These are phyloP conservation scores for Endocarpon pusillum DNA, from an alignment of 495 filamentous ascomycete species.

Conservation along the genomic window DNA sequence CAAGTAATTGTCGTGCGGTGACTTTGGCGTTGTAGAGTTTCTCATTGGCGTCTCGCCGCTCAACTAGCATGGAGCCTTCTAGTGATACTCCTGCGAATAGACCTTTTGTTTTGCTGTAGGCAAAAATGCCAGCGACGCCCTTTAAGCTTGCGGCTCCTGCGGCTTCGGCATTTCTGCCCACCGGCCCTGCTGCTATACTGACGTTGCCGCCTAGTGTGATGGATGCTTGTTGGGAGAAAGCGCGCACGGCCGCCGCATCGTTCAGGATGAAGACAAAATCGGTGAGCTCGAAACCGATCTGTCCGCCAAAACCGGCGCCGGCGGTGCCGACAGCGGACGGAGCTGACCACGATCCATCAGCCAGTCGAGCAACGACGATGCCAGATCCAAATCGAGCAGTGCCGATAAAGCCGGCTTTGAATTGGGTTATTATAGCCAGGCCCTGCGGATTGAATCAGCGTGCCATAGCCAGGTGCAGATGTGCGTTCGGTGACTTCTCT, in stretches of 20 bases:
- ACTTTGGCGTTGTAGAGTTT: conserved; percentile 76
- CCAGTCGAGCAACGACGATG: conserved; percentile 81
- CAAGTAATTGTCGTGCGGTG: conserved; percentile 68
- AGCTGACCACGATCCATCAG: conserved; percentile 84
- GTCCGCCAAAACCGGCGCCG: conserved; percentile 86
- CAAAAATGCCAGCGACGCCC: conserved; percentile 83
- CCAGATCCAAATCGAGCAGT: conserved; percentile 86
- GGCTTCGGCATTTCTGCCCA: conserved; percentile 90
- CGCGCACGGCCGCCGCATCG: conserved; percentile 76
- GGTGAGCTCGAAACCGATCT: conserved; percentile 93
- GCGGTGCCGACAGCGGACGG: conserved; percentile 82
- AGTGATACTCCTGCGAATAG: conserved; percentile 90
- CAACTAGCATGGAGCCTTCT: conserved; percentile 79
- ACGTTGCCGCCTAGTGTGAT: conserved; percentile 93
- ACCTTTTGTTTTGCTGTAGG: conserved; percentile 93
- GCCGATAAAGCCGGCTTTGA: conserved; percentile 92
- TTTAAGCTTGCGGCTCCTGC: conserved; percentile 83
- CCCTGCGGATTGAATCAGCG: conserved; percentile 35
- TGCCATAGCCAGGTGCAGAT: background rate
- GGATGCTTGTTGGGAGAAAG: conserved; percentile 82
- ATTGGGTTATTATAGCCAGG: conserved; percentile 81
- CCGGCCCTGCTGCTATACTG: conserved; percentile 81
- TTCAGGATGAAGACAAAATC: conserved; percentile 99
- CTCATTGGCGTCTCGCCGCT: conserved; percentile 90
- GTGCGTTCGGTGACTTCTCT: too few relatives aligned